Evolutionary conservation across 176 grass and related monocot species (phyloP).

Genomic region (Ananas comosus): DNA sequence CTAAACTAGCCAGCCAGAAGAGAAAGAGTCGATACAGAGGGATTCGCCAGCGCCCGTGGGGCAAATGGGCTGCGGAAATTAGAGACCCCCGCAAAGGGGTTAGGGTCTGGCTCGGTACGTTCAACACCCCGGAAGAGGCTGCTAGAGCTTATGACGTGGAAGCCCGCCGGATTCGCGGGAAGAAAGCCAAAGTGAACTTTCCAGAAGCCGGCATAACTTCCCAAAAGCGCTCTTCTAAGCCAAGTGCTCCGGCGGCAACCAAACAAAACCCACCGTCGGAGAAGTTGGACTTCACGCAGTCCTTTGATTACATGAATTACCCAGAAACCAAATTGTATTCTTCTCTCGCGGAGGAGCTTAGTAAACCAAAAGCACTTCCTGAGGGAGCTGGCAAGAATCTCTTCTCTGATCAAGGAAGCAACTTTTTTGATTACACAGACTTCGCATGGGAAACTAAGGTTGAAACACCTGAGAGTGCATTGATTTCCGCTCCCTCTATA

Average conservation of each 20-base stretch:
- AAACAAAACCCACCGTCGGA: not conserved
- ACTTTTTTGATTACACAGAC: constrained; percentile 38
- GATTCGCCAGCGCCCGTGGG: constrained; percentile 56
- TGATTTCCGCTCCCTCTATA: constrained; percentile 23
- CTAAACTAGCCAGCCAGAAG: constrained; percentile 4
- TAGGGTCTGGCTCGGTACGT: constrained; percentile 86
- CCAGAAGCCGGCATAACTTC: constrained; percentile 14
- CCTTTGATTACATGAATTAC: not conserved
- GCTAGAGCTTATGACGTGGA: constrained; percentile 59
- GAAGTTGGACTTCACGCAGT: not conserved
- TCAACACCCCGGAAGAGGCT: constrained; percentile 56
- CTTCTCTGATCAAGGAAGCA: constrained; percentile 74
- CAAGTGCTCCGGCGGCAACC: not conserved
- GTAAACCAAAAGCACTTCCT: constrained; percentile 13
- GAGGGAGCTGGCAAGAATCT: constrained; percentile 30
- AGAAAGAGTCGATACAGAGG: constrained; percentile 44
- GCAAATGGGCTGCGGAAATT: constrained; percentile 44
- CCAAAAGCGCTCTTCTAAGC: not conserved
- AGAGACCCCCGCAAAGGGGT: constrained; percentile 50
- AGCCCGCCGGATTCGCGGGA: constrained; percentile 54
- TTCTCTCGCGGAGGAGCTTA: not conserved
- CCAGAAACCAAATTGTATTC: not conserved
- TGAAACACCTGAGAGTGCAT: constrained; percentile 41
- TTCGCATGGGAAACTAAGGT: constrained; percentile 48
- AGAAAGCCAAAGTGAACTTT: constrained; percentile 86